A percentile compares a stretch with the other conserved stretches of the same genome.
Evolutionary conservation across 208 protist species (phyloP).

Genomic region (Leishmania gerbilli): DNA sequence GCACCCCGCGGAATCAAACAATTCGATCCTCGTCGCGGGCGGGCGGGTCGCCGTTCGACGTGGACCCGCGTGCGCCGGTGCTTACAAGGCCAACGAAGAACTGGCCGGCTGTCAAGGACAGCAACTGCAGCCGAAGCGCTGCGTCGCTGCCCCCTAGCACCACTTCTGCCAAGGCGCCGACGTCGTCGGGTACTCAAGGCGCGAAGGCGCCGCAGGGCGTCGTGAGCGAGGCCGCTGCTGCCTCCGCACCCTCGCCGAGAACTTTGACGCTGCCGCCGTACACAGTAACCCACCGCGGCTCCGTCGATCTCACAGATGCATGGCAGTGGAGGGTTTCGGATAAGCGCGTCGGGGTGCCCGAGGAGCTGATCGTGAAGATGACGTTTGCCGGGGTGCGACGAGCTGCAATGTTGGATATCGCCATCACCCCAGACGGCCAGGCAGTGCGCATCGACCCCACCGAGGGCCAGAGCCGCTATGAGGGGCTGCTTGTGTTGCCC

Average conservation of each 20-base stretch:
- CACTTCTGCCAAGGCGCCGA: neutral
- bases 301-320: slow-evolving; percentile 74
- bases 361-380: slow-evolving; percentile 79
- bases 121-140: neutral
- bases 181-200: neutral
- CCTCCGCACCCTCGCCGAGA: neutral
- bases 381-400: slow-evolving; percentile 58
- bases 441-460: slow-evolving; percentile 58
- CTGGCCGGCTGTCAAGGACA: slow-evolving; percentile 16
- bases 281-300: slow-evolving; percentile 78
- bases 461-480: slow-evolving; percentile 38
- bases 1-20: slow-evolving; percentile 85
- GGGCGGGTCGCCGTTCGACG: slow-evolving; percentile 55
- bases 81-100: slow-evolving; percentile 53
- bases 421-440: slow-evolving; percentile 57
- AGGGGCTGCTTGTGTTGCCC: slow-evolving; percentile 70
- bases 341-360: slow-evolving; percentile 73
- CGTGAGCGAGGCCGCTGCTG: slow-evolving; percentile 2
- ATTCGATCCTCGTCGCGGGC: slow-evolving; percentile 36
- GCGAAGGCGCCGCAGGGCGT: neutral
- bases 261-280: slow-evolving; percentile 46
- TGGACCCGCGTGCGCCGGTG: slow-evolving; percentile 42
- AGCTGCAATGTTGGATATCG: slow-evolving; percentile 61
- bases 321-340: slow-evolving; percentile 84
- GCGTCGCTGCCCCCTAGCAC: neutral